These are phyloP conservation scores for Gelatoporia subvermispora DNA, from an alignment of 768 basidiomycete genomes.

Conservation along the genomic window DNA sequence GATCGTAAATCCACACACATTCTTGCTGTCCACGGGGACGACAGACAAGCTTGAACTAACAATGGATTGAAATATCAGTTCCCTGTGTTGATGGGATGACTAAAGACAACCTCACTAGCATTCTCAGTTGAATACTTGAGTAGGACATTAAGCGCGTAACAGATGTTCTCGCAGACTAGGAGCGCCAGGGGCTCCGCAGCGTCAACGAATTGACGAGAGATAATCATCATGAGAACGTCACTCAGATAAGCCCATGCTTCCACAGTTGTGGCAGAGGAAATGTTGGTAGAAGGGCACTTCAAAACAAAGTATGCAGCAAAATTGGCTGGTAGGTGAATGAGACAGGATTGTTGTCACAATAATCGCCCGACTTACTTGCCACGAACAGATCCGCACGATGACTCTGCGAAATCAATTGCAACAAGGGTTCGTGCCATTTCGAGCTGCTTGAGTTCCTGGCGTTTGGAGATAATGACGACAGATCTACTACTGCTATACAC, in stretches of 20 bases:
- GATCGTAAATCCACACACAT: slow-evolving; percentile 35
- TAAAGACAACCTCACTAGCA: slow-evolving; percentile 7
- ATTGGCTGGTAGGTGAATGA: slow-evolving; percentile 27
- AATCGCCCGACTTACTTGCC: slow-evolving; percentile 33
- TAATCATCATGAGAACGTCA: slow-evolving; percentile 43
- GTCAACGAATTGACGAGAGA: slow-evolving; percentile 38
- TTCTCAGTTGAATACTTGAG: slow-evolving; percentile 10
- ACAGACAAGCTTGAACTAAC: slow-evolving; percentile 5
- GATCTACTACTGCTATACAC: slow-evolving; percentile 27
- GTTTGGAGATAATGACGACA: not conserved
- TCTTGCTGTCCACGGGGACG: slow-evolving; percentile 49
- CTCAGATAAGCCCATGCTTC: slow-evolving; percentile 55
- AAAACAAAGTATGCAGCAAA: slow-evolving; percentile 28
- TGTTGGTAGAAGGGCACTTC: too few relatives aligned
- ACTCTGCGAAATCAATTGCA: slow-evolving; percentile 29
- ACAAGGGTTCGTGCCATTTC: slow-evolving; percentile 28
- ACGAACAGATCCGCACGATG: slow-evolving; percentile 30
- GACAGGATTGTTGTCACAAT: not conserved
- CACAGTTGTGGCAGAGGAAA: slow-evolving; percentile 15
- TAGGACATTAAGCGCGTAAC: slow-evolving; percentile 41
- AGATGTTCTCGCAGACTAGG: slow-evolving; percentile 45
- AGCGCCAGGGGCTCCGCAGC: slow-evolving; percentile 50
- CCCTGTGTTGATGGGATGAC: not conserved
- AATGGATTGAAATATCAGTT: not conserved
- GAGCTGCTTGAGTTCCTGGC: too few relatives aligned